A percentile compares a stretch with the other conserved stretches of the same genome.
Conservation (phyloP, 2,329 filamentous ascomycete species). For the Chaetothyriales sp. region DNA sequence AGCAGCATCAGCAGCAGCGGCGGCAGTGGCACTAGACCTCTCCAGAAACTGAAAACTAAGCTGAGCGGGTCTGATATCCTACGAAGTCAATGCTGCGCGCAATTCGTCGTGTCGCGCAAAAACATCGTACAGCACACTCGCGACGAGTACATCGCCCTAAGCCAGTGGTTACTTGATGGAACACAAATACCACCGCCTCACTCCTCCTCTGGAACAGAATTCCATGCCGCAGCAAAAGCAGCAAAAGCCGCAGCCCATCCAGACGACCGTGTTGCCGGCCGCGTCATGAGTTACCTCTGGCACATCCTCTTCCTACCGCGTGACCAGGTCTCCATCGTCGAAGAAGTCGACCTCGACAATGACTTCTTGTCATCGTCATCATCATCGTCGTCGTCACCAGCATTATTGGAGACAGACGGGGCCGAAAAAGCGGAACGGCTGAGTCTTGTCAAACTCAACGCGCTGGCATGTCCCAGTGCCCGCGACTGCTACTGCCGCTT, state of each 20-base stretch:
- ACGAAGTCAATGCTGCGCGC: slow-evolving; percentile 41
- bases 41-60: slow-evolving; percentile 11
- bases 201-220: not conserved
- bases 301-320: slow-evolving; percentile 33
- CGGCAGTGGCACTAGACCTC: no score
- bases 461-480: slow-evolving; percentile 25
- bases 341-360: not conserved
- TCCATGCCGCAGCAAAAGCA: no score
- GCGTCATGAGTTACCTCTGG: slow-evolving; percentile 39
- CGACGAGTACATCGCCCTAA: slow-evolving; percentile 39
- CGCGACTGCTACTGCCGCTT: slow-evolving; percentile 33
- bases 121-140: slow-evolving; percentile 36
- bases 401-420: not conserved
- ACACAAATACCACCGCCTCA: slow-evolving; percentile 1
- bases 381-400: no score
- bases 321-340: slow-evolving; percentile 2
- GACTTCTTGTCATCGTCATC: slow-evolving; percentile 1
- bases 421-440: slow-evolving; percentile 11
- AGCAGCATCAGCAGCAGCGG: slow-evolving; percentile 22
- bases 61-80: slow-evolving; percentile 32
- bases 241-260: slow-evolving; percentile 23
- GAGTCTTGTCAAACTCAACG: slow-evolving; percentile 27
- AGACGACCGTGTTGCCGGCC: slow-evolving; percentile 32
- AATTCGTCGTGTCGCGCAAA: slow-evolving; percentile 40
- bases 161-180: slow-evolving; percentile 40